Conservation (phyloP, 148 eudicot species). For the Rhododendron mucronatum region DNA sequence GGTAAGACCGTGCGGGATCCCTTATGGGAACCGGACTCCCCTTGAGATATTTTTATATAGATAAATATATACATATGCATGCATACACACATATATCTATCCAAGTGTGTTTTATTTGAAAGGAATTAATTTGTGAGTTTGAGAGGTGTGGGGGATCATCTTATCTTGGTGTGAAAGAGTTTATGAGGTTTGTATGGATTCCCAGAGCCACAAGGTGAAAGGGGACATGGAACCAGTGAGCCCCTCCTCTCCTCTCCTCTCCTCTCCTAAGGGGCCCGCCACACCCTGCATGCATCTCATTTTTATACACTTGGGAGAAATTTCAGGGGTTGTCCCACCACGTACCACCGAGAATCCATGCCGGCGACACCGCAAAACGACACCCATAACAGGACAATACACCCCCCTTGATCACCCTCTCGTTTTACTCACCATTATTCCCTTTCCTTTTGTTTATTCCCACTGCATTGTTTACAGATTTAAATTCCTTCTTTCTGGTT, state of each 20-base stretch:
- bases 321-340: not conserved
- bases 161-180: not conserved
- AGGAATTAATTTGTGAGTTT: not conserved
- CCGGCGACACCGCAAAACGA: constrained; percentile 1
- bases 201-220: not conserved
- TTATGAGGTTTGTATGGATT: not conserved
- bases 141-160: not conserved
- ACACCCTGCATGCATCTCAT: not conserved
- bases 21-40: too few relatives aligned
- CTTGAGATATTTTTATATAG: too few relatives aligned
- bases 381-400: not conserved
- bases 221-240: not conserved
- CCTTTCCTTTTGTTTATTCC: not conserved
- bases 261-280: not conserved
- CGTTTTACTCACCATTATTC: not conserved
- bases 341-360: not conserved
- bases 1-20: too few relatives aligned
- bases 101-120: not conserved
- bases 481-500: not conserved
- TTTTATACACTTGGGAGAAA: not conserved
- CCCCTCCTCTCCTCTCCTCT: not conserved
- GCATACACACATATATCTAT: not conserved
- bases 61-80: not conserved
- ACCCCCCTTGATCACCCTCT: not conserved
- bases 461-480: not conserved